Conservation (phyloP, 2,329 filamentous ascomycete species). For the Waltergamsia citrina region DNA sequence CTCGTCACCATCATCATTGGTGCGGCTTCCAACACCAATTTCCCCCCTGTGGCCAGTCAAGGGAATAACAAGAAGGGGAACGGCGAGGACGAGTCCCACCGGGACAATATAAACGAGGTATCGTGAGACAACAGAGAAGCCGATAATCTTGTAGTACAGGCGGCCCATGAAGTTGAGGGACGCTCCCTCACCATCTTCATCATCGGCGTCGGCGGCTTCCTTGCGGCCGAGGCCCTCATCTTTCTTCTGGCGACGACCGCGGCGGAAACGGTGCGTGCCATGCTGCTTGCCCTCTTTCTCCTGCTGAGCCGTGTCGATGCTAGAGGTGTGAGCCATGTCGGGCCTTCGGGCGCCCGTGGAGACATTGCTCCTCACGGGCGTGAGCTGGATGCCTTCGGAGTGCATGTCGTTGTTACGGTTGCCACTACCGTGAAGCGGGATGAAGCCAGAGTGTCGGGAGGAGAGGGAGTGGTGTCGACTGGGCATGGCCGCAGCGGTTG, state of each 20-base stretch:
- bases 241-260: slow-evolving; percentile 41
- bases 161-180: slow-evolving; percentile 56
- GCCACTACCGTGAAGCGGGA: slow-evolving; percentile 25
- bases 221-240: slow-evolving; percentile 27
- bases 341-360: slow-evolving; percentile 44
- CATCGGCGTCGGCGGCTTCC: slow-evolving; percentile 33
- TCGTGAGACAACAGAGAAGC: slow-evolving; percentile 53
- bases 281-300: slow-evolving; percentile 30
- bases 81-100: slow-evolving; percentile 48
- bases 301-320: slow-evolving; percentile 19
- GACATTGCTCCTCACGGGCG: slow-evolving; percentile 43
- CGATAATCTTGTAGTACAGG: slow-evolving; percentile 54
- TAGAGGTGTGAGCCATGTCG: slow-evolving; percentile 24
- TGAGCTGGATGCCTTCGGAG: slow-evolving; percentile 42
- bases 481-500: slow-evolving; percentile 4
- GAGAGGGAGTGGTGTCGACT: slow-evolving; percentile 4
- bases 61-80: slow-evolving; percentile 50
- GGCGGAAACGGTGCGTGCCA: slow-evolving; percentile 18
- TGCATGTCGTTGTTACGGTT: slow-evolving; percentile 22
- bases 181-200: slow-evolving; percentile 48
- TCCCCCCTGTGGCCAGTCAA: slow-evolving; percentile 29
- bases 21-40: slow-evolving; percentile 22
- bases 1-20: slow-evolving; percentile 1
- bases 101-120: slow-evolving; percentile 62
- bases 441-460: slow-evolving; percentile 31